Percentiles rank a stretch among this genome's conserved stretches.
These are phyloP conservation scores for Chimonanthus salicifolius DNA, from an alignment of 164 flowering plant genomes.

Conservation along the genomic window DNA sequence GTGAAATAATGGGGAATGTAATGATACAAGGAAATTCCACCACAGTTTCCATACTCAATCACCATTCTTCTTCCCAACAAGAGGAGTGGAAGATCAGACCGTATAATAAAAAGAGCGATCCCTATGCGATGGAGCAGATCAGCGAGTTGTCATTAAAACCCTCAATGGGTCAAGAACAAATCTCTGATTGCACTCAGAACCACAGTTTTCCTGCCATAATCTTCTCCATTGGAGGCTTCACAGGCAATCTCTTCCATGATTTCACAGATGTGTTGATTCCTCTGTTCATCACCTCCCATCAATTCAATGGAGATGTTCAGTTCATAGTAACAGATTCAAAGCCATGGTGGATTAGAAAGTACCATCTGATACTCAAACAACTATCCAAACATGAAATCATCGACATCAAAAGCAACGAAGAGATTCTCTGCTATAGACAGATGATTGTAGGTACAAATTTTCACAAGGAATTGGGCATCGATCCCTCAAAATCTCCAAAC, in stretches of 20 bases:
- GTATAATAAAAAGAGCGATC: slow-evolving; percentile 54
- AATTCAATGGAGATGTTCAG: slow-evolving; percentile 52
- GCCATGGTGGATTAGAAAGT: slow-evolving; percentile 39
- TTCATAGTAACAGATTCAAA: slow-evolving; percentile 40
- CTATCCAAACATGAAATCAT: slow-evolving; percentile 49
- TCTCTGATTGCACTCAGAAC: slow-evolving; percentile 37
- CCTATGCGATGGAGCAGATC: slow-evolving; percentile 31
- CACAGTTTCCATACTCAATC: slow-evolving; percentile 30
- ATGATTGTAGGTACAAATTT: slow-evolving; percentile 44
- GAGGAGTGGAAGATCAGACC: slow-evolving; percentile 51
- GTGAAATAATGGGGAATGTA: slow-evolving; percentile 47
- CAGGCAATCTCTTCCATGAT: slow-evolving; percentile 72
- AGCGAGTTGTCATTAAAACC: slow-evolving; percentile 30
- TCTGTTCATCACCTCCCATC: slow-evolving; percentile 39
- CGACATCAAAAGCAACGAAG: slow-evolving; percentile 37
- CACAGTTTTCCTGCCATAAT: slow-evolving; percentile 55
- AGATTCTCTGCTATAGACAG: slow-evolving; percentile 41
- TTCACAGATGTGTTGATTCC: slow-evolving; percentile 65
- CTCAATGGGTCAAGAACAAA: neutral
- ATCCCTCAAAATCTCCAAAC: slow-evolving; percentile 32
- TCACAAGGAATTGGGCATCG: slow-evolving; percentile 44
- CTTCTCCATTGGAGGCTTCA: slow-evolving; percentile 65
- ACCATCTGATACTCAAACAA: slow-evolving; percentile 21
- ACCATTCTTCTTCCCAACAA: slow-evolving; percentile 12
- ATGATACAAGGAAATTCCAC: slow-evolving; percentile 50